A percentile compares a stretch with the other conserved stretches of the same genome.
These are phyloP conservation scores for Clavulina sp. DNA, from an alignment of 768 basidiomycete species.

Conservation along the genomic window DNA sequence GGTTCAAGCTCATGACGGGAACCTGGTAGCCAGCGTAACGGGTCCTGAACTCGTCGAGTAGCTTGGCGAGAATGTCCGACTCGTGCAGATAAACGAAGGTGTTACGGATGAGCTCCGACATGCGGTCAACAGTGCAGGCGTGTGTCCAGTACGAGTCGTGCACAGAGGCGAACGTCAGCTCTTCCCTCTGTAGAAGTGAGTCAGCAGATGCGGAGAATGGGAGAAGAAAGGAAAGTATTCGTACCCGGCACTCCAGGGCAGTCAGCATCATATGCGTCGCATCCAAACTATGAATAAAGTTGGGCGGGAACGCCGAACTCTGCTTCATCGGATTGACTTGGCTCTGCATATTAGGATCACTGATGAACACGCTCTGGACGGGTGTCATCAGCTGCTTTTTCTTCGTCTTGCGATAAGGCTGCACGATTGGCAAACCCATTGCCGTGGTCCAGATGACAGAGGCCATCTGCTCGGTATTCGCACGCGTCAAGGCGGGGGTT, in stretches of 20 bases:
- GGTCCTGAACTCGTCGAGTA: constrained; percentile 59
- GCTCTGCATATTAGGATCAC: constrained; percentile 61
- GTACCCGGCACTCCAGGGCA: constrained; percentile 70
- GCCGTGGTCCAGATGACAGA: constrained; percentile 93
- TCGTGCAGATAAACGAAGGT: constrained; percentile 88
- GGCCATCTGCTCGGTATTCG: constrained; percentile 85
- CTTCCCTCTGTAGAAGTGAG: constrained; percentile 34
- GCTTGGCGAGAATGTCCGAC: constrained; percentile 58
- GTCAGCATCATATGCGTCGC: constrained; percentile 99
- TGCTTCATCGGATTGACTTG: constrained; percentile 71
- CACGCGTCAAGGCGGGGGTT: constrained; percentile 18
- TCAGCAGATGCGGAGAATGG: background rate
- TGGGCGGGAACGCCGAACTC: constrained; percentile 93
- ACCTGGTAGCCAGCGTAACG: constrained; percentile 62
- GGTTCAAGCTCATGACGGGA: constrained; percentile 32
- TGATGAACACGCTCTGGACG: constrained; percentile 75
- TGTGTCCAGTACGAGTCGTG: constrained; percentile 99
- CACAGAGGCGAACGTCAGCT: constrained; percentile 80
- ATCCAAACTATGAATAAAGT: constrained; percentile 94
- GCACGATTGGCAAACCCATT: constrained; percentile 86
- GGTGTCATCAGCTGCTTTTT: constrained; percentile 63
- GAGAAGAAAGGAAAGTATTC: constrained; percentile 15
- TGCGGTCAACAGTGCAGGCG: constrained; percentile 64
- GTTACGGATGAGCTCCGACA: constrained; percentile 79
- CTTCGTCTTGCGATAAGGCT: constrained; percentile 77